Base-by-base conservation (phyloP, 2,329 filamentous ascomycete species). In the Aulographum hederae region DNA sequence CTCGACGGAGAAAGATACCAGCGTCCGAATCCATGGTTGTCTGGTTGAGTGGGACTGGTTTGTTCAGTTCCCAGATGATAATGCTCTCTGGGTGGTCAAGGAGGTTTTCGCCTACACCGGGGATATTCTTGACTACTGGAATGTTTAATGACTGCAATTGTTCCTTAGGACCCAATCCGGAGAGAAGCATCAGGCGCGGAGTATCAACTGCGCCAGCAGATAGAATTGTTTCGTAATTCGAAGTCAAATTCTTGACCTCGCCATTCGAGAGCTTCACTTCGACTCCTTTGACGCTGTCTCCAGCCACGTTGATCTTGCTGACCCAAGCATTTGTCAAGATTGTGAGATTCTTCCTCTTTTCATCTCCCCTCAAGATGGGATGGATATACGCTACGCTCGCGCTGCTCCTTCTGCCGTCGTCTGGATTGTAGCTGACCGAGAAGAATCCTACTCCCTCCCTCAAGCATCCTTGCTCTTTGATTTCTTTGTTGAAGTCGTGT, bases 301-400 rank as follows among this genome's bases (percentile, higher is more conserved):
- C 68, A 32, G 63, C 57, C 32, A 91, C 67, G 43, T 86, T 79
- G 48, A 93, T 58, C 52, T 75, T 79, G 51, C 71, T 78, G 37
- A 92, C 84, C 74, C 81, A 89, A 17, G 82, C 78, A 48, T 91
- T 77, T 48, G 82, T 92, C 37, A 93, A 63, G 37, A 93, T 65
- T 23, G 79, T 89, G 50, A 93, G 56, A 58, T 93, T 93, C 11
- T 79, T 72, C 34, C 80, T 67, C 51, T 73, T 70, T 63, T 92
- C 81, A 30, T 84, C 75, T 26, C 80, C 81, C 26, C 77, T 71
- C 32, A 92, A 67, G 46, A 92, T 84, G 21, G 84, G 84, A 56
- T 93, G 84, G 47, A 93, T 85, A 58, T 93, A 93, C 13, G 84
- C 84, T 15, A 92, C 82, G 36, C 77, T 84, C 37, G 84, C 82